phyloP scores from a whole-genome alignment of 257 asterid species.

The Solanum boliviense region DNA sequence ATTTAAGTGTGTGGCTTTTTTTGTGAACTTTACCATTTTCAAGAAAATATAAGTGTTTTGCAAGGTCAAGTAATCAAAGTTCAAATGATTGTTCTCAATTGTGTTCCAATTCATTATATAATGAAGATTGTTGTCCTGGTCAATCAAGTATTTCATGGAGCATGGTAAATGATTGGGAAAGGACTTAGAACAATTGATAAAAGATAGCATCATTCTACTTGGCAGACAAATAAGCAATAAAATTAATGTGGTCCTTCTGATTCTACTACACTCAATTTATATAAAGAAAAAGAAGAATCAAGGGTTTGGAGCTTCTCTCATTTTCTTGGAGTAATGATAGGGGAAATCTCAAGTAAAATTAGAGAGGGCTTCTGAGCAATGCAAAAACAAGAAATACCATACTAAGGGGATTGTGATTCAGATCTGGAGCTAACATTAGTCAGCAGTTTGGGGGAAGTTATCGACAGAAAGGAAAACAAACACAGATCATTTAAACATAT shows the following conservation, averaged over 20 bases:
- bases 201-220: neutral
- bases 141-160: neutral
- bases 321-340: neutral
- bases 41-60: neutral
- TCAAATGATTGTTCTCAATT: neutral
- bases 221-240: neutral
- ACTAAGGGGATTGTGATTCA: neutral
- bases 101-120: neutral
- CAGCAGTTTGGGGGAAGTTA: neutral
- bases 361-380: neutral
- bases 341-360: neutral
- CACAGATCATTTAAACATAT: neutral
- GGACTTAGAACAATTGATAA: neutral
- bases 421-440: neutral
- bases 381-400: neutral
- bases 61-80: neutral
- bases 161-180: neutral
- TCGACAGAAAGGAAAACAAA: neutral
- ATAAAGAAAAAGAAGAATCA: neutral
- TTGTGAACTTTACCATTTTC: neutral
- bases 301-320: neutral
- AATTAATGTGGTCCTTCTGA: neutral
- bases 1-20: neutral
- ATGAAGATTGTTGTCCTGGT: neutral
- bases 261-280: neutral